phyloP scores from a whole-genome alignment of 2,329 filamentous ascomycete genomes.

The Penicillium corylophilum region DNA sequence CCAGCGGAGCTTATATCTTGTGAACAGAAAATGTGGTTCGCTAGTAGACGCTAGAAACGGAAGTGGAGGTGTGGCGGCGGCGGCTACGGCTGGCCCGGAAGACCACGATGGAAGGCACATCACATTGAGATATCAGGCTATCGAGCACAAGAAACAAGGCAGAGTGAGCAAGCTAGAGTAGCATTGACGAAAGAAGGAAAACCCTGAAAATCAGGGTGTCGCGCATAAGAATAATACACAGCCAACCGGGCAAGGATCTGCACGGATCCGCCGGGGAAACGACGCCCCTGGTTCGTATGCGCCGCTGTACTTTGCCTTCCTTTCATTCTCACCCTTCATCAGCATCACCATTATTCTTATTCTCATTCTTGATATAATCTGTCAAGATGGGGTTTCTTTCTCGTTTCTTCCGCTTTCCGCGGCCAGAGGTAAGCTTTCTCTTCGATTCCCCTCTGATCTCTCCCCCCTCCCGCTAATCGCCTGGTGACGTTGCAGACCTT shows the following conservation, averaged over 20 bases:
- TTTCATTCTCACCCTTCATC: constrained; percentile 8
- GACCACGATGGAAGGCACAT: not conserved
- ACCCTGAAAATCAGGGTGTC: not conserved
- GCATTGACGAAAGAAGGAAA: not conserved
- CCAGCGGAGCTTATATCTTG: not conserved
- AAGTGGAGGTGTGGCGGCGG: not conserved
- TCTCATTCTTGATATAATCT: not conserved
- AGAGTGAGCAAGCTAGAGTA: not conserved
- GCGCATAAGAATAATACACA: not conserved
- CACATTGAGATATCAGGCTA: not conserved
- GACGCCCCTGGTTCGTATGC: constrained; percentile 20
- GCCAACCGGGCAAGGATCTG: constrained; percentile 18
- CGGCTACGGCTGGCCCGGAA: not conserved
- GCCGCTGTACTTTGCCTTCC: constrained; percentile 14
- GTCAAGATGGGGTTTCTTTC: constrained; percentile 39
- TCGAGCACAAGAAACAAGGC: not conserved
- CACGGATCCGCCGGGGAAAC: constrained; percentile 25
- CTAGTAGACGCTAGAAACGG: not conserved
- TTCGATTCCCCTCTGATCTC: constrained; percentile 5
- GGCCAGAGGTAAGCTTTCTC: constrained; percentile 42
- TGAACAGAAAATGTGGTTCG: not conserved
- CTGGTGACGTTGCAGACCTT: constrained; percentile 62
- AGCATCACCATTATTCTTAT: constrained; percentile 2
- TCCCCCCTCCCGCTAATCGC: constrained; percentile 15
- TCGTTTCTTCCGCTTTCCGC: constrained; percentile 50